A percentile compares a stretch with the other conserved stretches of the same genome.
These are phyloP conservation scores for Diaporthe destruens DNA, from an alignment of 2,329 filamentous ascomycete species.

Conservation along the genomic window DNA sequence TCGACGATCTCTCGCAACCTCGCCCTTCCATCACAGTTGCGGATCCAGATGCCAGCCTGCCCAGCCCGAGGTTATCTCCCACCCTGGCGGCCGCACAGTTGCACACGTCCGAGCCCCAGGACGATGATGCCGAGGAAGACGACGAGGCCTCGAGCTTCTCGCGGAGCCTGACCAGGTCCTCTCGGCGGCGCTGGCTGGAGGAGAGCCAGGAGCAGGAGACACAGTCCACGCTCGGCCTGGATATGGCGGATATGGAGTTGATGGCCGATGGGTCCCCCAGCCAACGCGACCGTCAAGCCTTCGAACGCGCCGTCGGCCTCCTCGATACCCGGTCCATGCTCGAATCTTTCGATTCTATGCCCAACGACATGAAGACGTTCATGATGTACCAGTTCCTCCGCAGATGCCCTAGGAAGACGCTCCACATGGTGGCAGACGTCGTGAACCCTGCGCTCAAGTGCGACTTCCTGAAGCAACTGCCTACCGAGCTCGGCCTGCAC, in stretches of 20 bases:
- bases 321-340: slow-evolving; percentile 89
- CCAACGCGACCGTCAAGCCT: slow-evolving; percentile 47
- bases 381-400: slow-evolving; percentile 97
- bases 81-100: slow-evolving; percentile 80
- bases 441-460: slow-evolving; percentile 96
- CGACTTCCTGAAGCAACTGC: slow-evolving; percentile 88
- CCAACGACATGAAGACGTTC: slow-evolving; percentile 91
- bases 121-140: slow-evolving; percentile 58
- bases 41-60: slow-evolving; percentile 89
- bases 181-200: slow-evolving; percentile 50
- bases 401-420: slow-evolving; percentile 86
- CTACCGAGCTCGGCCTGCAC: slow-evolving; percentile 87
- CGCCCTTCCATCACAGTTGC: slow-evolving; percentile 76
- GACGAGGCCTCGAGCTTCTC: slow-evolving; percentile 53
- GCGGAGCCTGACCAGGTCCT: slow-evolving; percentile 51
- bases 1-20: slow-evolving; percentile 62
- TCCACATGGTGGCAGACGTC: slow-evolving; percentile 89
- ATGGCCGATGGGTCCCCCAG: slow-evolving; percentile 47
- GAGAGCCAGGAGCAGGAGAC: slow-evolving; percentile 54
- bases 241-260: slow-evolving; percentile 47
- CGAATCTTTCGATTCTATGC: slow-evolving; percentile 91
- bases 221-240: slow-evolving; percentile 54
- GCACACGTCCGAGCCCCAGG: slow-evolving; percentile 56
- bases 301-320: slow-evolving; percentile 59
- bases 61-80: slow-evolving; percentile 93